Percentiles rank a stretch among this genome's conserved stretches.
These are phyloP conservation scores for Lecanoromycetidae sp. DNA, from an alignment of 2,329 filamentous ascomycete genomes.

Conservation along the genomic window DNA sequence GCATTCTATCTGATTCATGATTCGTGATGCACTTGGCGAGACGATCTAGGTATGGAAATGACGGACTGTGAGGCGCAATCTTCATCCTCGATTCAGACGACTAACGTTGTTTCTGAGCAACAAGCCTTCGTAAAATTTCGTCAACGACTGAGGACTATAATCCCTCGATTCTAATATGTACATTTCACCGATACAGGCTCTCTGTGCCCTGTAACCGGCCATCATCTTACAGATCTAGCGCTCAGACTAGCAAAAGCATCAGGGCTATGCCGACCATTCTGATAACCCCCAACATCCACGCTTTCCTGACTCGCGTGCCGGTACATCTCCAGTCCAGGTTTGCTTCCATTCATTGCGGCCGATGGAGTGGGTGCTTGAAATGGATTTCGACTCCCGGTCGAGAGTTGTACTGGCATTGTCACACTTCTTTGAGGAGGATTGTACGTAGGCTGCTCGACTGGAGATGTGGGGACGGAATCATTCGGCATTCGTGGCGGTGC, in stretches of 20 bases:
- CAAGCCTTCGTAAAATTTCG: too few species aligned
- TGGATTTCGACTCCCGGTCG: conserved; percentile 24
- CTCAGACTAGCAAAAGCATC: conserved; percentile 41
- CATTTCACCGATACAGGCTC: neutral
- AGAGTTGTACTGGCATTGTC: conserved; percentile 23
- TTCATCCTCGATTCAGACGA: too few species aligned
- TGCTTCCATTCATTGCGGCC: conserved; percentile 14
- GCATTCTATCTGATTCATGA: too few species aligned
- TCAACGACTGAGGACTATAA: too few species aligned
- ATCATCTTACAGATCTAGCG: conserved; percentile 30
- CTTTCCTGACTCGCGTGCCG: conserved; percentile 38
- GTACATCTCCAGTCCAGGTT: conserved; percentile 12
- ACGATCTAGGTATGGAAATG: too few species aligned
- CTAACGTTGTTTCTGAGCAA: too few species aligned
- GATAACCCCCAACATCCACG: conserved; percentile 35
- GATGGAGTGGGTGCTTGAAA: too few species aligned
- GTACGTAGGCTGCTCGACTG: conserved; percentile 11
- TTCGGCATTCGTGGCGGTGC: conserved; percentile 26
- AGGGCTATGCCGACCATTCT: conserved; percentile 38
- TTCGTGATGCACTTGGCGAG: too few species aligned
- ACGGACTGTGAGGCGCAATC: too few species aligned
- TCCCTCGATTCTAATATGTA: too few species aligned
- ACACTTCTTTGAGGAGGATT: conserved; percentile 21
- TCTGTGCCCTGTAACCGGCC: neutral
- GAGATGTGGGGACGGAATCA: conserved; percentile 22